Base-by-base conservation (phyloP, 1,139 yeast genomes). In the Pichia norvegensis region DNA sequence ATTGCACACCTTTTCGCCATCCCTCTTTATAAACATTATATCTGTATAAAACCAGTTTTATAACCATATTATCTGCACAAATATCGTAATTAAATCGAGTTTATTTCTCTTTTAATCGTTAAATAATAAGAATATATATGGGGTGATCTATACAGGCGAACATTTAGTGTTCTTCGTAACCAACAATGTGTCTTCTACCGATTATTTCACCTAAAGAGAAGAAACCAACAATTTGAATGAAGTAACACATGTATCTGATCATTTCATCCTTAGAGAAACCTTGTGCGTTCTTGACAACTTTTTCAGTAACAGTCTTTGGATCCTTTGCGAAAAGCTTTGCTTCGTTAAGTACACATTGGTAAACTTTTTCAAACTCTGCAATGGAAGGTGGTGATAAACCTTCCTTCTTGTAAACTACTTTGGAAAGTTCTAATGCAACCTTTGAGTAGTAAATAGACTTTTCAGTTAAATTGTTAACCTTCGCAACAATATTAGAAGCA, bases 131-230 rank as follows among this genome's bases (percentile, higher is more conserved):
- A 43, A 38, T 33, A 25, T 33, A 29, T 31, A 17, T 20, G 35
- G 31, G 16, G 16, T 35, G 13, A 14, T 21, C 36, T 19, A 33
- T 36, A 42, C 22, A 36, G 22, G 17, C 38, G 33, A 39, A 41
- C 38, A 19, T 11, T 62, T 86, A 48, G 20, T 48, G 51, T 44
- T 48, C 47, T n/a, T 47, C 85, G 76, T 88, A 88, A 57, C 96
- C 96, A 62, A 86, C 82, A 52, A 88, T 60, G 63, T 83, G 74
- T 76, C 98, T 85, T 78, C 98, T 88, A 63, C 99, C 99, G 63
- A 92, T 77, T 58, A 90, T 81, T 76, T 92, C 98, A 64, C 99
- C 99, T 44, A 92, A 74, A 29, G 97, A 81, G 70, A 88, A 92
- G 67, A 88, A 78, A 53, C 97, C 99, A 56, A 86, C 73, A 52